Evolutionary conservation across 108 stramenopile species (phyloP), one percentile per base, ranked within the genome.

Genomic region (Pseudonitzschia multiseries): DNA sequence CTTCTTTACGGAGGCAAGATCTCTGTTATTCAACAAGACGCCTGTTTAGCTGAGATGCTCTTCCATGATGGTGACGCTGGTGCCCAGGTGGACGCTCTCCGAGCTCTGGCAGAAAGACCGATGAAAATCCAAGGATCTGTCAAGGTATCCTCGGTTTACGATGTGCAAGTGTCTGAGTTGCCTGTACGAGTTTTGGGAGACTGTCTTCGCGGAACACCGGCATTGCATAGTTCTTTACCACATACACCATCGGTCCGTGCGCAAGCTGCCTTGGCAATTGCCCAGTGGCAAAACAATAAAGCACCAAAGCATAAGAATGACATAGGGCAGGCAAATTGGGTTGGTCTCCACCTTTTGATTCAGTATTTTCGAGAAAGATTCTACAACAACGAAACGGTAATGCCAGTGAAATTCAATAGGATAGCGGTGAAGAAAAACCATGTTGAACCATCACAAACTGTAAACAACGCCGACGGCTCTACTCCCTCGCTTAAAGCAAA

Each of bases 201-300:
- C 62, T 95, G 94, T 56, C 77, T 95, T 28, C 77, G 91, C 17
- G 94, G 94, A 18, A 91, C 91, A 41, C 83, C 87, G 28, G 90
- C 94, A 8, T 74, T 93, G 10, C 90, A 95, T 62, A 85, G 84
- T 50, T 86, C 87, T 20, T 77, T 95, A 22, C 94, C 94, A 20
- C 94, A 95, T 69, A 91, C 90, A 22, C 91, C 94, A 40, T 81
- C 85, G 9, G 82, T 94, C 24, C 84, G 93, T 40, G 77, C 79
- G 13, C 91, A 94, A 75, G 93, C 91, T 54, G 91, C 93, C 33
- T 66, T 92, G 24, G 86, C 89, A 21, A 92, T 94, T 51, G 93
- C 86, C 21, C 93, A 94, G 65, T 94, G 93, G 93, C 93, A 94
- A 76, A 94, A 92, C 69, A 92, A 92, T 48, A 90, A 94, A 72